Evolutionary conservation across 176 grass and related monocot genomes (phyloP), one percentile per base, ranked within the genome.

Genomic region (Oryza australiensis): DNA sequence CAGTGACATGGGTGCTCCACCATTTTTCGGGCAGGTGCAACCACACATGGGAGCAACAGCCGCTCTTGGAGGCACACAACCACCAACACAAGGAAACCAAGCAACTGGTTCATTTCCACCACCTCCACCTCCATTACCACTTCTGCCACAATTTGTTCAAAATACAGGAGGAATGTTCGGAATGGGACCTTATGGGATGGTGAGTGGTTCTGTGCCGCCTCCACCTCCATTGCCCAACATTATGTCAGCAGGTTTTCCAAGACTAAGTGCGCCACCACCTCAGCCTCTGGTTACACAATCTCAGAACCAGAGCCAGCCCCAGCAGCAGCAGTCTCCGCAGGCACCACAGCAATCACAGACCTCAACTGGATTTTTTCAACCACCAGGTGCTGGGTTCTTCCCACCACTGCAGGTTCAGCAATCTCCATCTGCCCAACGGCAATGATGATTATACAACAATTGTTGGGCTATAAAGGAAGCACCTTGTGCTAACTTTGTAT

Each of bases 361-460:
- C 37, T 77, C 92, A 62, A 24, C 80, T 28, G 90, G 90, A 34
- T 99, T 99, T 42, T 93, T 93, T 75, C 89, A 79, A 27, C 65
- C 85, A 49, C 84, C 93, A 43, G 83, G 89, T 34, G 62, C 86
- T 69, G 91, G 89, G 43, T 99, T 94, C 77, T 95, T 93, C 49
- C 87, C 90, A 6, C 89, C 89, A 7, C 74, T 89, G 43, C 96
- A 94, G 86, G 38, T 91, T 34, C 96, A 95, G 81, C 82, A 88
- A 41, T 79, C 91, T 64, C 96, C 96, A 10, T 87, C 91, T 33
- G 85, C 67, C 64, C 93, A 94, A 82, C 89, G 85, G 59, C 91
- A 99, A 74, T 94, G 74, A 91, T 76, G 78, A 91, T 79, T 76
- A 9, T 35, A 18, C 27, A 27, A 9, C 51, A 73, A 55, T 78